Conservation (phyloP, 192 early-diverging fungal genomes). For the Chytriomyces hyalinus region DNA sequence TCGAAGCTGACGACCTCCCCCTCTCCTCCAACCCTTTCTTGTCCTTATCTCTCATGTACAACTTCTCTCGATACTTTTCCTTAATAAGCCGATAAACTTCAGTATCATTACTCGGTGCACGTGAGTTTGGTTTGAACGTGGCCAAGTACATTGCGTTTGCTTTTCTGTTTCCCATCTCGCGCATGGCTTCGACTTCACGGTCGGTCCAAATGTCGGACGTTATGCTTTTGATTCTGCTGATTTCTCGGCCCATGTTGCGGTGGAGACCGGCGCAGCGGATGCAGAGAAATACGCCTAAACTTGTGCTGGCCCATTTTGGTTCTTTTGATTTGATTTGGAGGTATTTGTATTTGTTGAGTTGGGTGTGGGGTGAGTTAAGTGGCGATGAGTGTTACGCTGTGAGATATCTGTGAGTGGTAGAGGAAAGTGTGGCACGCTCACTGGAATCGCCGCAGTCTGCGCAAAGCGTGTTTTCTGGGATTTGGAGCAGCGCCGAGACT, state of each 20-base stretch:
- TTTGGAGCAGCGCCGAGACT: slow-evolving; percentile 42
- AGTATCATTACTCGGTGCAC: slow-evolving; percentile 37
- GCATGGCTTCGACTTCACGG: slow-evolving; percentile 76
- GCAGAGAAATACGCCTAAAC: slow-evolving; percentile 56
- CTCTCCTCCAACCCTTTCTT: slow-evolving; percentile 6
- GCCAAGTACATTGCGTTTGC: slow-evolving; percentile 34
- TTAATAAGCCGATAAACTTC: slow-evolving; percentile 89
- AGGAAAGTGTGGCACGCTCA: too few relatives aligned
- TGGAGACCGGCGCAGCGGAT: slow-evolving; percentile 60
- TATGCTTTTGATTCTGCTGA: slow-evolving; percentile 90
- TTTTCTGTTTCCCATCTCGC: slow-evolving; percentile 44
- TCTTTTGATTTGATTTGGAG: slow-evolving; percentile 12
- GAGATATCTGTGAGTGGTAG: too few relatives aligned
- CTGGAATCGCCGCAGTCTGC: slow-evolving; percentile 52
- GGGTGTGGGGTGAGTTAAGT: not conserved
- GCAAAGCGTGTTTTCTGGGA: slow-evolving; percentile 54
- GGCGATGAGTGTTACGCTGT: too few relatives aligned
- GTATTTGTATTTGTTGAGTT: not conserved
- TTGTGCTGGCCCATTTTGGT: slow-evolving; percentile 53
- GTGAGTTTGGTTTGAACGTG: not conserved
- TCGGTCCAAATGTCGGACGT: slow-evolving; percentile 88
- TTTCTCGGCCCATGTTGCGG: slow-evolving; percentile 80
- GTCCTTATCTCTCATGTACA: slow-evolving; percentile 44
- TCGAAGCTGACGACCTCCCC: slow-evolving; percentile 6
- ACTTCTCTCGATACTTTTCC: slow-evolving; percentile 84